phyloP scores from a whole-genome alignment of 495 filamentous ascomycete genomes.

The Lasiosphaeria hispida region DNA sequence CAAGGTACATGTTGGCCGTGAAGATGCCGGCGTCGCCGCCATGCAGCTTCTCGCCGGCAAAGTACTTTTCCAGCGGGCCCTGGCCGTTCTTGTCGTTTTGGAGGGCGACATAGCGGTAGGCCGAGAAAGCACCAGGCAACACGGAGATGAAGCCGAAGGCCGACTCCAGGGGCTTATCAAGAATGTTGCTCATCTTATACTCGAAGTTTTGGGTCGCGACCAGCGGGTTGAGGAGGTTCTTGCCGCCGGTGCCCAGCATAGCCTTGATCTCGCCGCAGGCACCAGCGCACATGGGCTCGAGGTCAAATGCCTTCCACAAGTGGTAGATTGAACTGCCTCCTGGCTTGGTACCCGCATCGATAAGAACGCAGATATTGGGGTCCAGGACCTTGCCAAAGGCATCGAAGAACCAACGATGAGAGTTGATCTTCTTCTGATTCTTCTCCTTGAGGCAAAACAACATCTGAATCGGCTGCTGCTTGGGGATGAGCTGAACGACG shows the following conservation, averaged over 20 bases:
- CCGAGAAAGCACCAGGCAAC: constrained; percentile 95
- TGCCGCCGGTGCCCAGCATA: constrained; percentile 85
- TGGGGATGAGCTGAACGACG: constrained; percentile 75
- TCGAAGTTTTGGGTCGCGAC: constrained; percentile 99
- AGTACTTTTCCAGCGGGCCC: constrained; percentile 95
- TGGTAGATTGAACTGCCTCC: constrained; percentile 93
- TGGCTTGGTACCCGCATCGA: constrained; percentile 94
- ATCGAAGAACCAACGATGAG: constrained; percentile 98
- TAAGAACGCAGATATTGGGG: constrained; percentile 93
- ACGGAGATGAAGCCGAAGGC: constrained; percentile 98
- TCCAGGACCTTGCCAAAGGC: constrained; percentile 91
- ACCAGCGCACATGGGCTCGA: constrained; percentile 94
- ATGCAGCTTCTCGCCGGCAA: constrained; percentile 96
- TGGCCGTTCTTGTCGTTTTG: constrained; percentile 95
- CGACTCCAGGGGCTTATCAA: constrained; percentile 96
- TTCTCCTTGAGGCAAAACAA: constrained; percentile 99
- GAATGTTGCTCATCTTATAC: constrained; percentile 99
- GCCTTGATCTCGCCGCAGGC: constrained; percentile 99
- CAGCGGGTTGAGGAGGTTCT: constrained; percentile 87
- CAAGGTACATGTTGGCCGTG: constrained; percentile 99
- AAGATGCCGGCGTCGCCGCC: constrained; percentile 93
- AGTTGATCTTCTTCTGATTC: constrained; percentile 99
- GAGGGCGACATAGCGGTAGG: constrained; percentile 89
- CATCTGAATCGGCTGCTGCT: constrained; percentile 86
- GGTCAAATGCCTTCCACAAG: constrained; percentile 97